Evolutionary conservation across 352 stramenopile species (phyloP), one percentile per base, ranked within the genome.

Genomic region (Pythium diclinum): DNA sequence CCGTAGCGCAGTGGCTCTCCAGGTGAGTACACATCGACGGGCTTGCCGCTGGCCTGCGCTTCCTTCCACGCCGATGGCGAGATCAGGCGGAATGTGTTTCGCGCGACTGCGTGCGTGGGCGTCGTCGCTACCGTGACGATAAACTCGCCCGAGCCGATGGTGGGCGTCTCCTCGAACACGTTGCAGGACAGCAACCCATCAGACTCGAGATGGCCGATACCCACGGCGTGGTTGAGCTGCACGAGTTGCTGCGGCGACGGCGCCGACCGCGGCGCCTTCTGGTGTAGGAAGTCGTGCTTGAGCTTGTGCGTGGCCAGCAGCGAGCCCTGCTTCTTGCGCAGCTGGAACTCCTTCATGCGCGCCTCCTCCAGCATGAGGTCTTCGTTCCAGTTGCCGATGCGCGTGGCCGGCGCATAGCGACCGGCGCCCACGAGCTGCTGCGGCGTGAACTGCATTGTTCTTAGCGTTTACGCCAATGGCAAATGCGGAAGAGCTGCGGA

Each of bases 341-440:
- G 68, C 44, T 83, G 77, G 63, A 94, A 94, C 71, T 92, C 88
- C 61, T 92, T 82, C 81, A 93, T 83, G 51, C 84, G 81, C 48
- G 87, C 83, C 57, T 96, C 86, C 30, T 96, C 87, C 19, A 95
- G 75, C 86, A 94, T 91, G 60, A 92, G 64, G 59, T 96, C 88
- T 68, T 96, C 87, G 76, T 95, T 95, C 88, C 88, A 96, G 61
- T 96, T 96, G 55, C 88, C 88, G 56, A 95, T 92, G 51, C 85
- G 88, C 51, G 87, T 96, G 30, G 63, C 74, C 14, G 85, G 80
- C 57, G 79, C 83, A 71, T 95, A 95, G 21, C 87, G 82, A 2
- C 86, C 87, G 17, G 85, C 88, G 28, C 88, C 88, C 14, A 94
- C 83, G 56, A 95, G 85, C 65, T 96, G 88, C 71, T 96, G 88